Evolutionary conservation across 495 filamentous ascomycete genomes (phyloP).

Genomic region (Aspergillus haitiensis): DNA sequence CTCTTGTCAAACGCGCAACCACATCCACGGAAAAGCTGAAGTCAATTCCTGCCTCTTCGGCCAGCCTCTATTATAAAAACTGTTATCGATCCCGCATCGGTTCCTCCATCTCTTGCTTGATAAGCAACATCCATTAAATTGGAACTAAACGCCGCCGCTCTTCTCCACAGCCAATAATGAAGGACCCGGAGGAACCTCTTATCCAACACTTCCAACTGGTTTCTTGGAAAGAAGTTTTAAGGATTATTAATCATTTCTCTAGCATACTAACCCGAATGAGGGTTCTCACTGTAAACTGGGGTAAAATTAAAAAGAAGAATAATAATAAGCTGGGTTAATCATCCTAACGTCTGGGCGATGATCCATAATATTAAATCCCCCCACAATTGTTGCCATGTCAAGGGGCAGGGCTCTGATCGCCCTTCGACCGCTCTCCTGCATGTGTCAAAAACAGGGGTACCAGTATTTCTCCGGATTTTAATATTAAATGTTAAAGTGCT

Average conservation of each 20-base stretch:
- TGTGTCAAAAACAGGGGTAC: neutral
- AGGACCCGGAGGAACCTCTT: too few species aligned
- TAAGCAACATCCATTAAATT: constrained; percentile 4
- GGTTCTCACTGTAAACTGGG: neutral
- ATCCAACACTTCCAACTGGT: neutral
- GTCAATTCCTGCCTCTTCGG: neutral
- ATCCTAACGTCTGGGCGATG: neutral
- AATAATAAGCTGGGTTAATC: neutral
- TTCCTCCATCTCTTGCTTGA: constrained; percentile 19
- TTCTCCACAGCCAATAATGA: constrained; percentile 11
- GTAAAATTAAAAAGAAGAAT: neutral
- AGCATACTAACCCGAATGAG: neutral
- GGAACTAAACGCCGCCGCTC: constrained; percentile 5
- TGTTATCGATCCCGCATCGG: neutral
- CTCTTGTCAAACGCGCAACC: neutral
- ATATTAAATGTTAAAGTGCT: neutral
- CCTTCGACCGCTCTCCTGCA: neutral
- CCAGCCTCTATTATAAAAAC: neutral
- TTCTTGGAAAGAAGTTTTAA: neutral
- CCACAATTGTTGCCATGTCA: neutral
- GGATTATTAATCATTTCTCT: neutral
- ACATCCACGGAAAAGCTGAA: neutral
- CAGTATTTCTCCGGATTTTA: neutral
- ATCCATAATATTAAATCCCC: neutral
- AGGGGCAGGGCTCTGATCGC: neutral